phyloP scores from a whole-genome alignment of 116 monocot species.

The Zostera marina region DNA sequence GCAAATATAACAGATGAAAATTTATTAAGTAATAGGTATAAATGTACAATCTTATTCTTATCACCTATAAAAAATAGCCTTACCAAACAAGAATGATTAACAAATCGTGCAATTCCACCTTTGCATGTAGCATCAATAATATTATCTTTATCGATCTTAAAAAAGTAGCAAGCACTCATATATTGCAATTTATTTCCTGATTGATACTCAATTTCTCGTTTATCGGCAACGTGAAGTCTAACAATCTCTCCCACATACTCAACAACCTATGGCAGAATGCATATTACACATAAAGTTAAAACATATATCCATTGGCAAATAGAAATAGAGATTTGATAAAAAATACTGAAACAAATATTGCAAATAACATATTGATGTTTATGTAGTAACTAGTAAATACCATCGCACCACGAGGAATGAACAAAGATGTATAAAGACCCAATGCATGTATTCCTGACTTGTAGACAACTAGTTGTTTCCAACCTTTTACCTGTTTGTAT shows the following conservation, averaged over 20 bases:
- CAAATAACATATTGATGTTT: not conserved
- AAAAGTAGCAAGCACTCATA: slow-evolving; percentile 97
- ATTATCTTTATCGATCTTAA: slow-evolving; percentile 82
- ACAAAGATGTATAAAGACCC: slow-evolving; percentile 82
- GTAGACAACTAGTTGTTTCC: slow-evolving; percentile 80
- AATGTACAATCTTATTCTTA: not conserved
- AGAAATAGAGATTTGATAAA: not conserved
- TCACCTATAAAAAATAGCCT: not conserved
- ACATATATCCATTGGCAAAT: not conserved
- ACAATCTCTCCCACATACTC: slow-evolving; percentile 96
- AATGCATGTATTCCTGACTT: slow-evolving; percentile 94
- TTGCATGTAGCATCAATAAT: slow-evolving; percentile 95
- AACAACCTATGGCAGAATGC: slow-evolving; percentile 42
- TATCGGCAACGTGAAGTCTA: slow-evolving; percentile 76
- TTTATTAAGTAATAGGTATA: not conserved
- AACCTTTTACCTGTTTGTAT: slow-evolving; percentile 57
- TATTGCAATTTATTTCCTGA: slow-evolving; percentile 64
- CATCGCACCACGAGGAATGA: slow-evolving; percentile 70
- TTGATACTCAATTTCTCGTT: slow-evolving; percentile 86
- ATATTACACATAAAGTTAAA: not conserved
- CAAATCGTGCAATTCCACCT: slow-evolving; percentile 93
- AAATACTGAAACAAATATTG: not conserved
- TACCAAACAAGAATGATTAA: slow-evolving; percentile 96
- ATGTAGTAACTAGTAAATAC: slow-evolving; percentile 15
- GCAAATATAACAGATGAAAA: slow-evolving; percentile 3